Conservation (phyloP, 768 basidiomycete species). For the Amanita exitialis region DNA sequence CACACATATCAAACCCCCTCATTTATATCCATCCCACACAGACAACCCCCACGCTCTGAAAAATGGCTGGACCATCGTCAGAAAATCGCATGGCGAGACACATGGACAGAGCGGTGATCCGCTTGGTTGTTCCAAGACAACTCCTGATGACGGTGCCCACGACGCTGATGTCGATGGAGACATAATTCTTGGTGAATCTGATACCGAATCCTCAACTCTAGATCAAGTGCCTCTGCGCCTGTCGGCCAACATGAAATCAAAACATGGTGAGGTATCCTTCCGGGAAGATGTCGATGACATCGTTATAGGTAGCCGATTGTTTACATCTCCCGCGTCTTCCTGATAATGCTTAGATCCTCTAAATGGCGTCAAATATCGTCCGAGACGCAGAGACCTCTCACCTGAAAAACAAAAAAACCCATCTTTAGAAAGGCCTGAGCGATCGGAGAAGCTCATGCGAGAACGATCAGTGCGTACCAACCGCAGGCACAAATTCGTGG, state of each 20-base stretch:
- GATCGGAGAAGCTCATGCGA: constrained; percentile 52
- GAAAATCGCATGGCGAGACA: constrained; percentile 22
- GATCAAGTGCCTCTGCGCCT: constrained; percentile 17
- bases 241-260: constrained; percentile 26
- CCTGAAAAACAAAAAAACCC: constrained; percentile 16
- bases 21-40: constrained; percentile 43
- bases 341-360: constrained; percentile 45
- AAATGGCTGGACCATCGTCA: constrained; percentile 74
- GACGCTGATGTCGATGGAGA: constrained; percentile 69
- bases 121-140: constrained; percentile 11
- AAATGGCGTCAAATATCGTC: constrained; percentile 37
- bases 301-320: constrained; percentile 50
- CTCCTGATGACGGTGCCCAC: constrained; percentile 20
- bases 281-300: constrained; percentile 67
- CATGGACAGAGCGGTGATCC: constrained; percentile 12
- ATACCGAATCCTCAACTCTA: constrained; percentile 34
- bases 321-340: constrained; percentile 10
- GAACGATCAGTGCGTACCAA: constrained; percentile 74
- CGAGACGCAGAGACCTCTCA: constrained; percentile 26
- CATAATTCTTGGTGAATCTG: constrained; percentile 71
- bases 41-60: constrained; percentile 34
- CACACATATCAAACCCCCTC: constrained; percentile 73
- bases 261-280: constrained; percentile 37
- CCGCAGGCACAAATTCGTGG: constrained; percentile 71
- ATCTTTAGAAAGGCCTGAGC: constrained; percentile 23